Base-by-base conservation (phyloP, 345 rosid species). In the Rhizophora apiculata region DNA sequence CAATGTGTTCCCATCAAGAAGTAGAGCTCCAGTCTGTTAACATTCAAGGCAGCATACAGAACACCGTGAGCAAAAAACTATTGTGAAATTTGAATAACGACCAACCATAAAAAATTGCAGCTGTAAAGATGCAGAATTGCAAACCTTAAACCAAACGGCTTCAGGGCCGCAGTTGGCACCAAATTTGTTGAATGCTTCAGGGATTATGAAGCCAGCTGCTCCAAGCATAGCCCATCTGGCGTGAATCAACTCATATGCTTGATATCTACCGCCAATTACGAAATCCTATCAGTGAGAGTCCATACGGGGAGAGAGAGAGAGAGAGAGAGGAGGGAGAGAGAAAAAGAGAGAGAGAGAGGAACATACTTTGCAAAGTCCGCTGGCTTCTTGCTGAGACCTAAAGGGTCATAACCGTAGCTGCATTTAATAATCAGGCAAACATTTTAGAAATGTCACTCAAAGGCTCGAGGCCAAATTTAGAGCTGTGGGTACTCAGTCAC, bases 101-200 rank as follows among this genome's bases (percentile, higher is more conserved):
- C 18, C 49, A 43, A 43, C 20, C 8, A 1, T 54, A 16, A n/a
- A 54, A 43, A 46, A 48, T 46, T 18, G 37, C 21, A 48, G 57
- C 22, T 20, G 64, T 1, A 51, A 20, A 20, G 21, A 39, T 2
- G 31, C 60, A 20, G 57, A 57, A 19, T 24, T 26, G 3, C 27
- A 16, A 29, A 93, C 96, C 97, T 89, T 91, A 74, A 94, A 94
- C 98, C 97, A 89, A 59, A 91, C 97, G 2, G 98, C 98, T 86
- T 94, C 97, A 39, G 98, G 98, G 13, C 98, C 97, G 24, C 98
- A 94, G 86, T 91, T 89, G 68, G 98, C 98, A 7, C 98, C 98
- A 30, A 72, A 94, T 80, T 94, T 94, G 93, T 94, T 91, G 63
- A 87, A 89, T 54, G 96, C 96, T 83, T 94, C 97, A 32, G 97